These are phyloP conservation scores for Fusarium verrucosum DNA, from an alignment of 2,329 filamentous ascomycete genomes.

Conservation along the genomic window DNA sequence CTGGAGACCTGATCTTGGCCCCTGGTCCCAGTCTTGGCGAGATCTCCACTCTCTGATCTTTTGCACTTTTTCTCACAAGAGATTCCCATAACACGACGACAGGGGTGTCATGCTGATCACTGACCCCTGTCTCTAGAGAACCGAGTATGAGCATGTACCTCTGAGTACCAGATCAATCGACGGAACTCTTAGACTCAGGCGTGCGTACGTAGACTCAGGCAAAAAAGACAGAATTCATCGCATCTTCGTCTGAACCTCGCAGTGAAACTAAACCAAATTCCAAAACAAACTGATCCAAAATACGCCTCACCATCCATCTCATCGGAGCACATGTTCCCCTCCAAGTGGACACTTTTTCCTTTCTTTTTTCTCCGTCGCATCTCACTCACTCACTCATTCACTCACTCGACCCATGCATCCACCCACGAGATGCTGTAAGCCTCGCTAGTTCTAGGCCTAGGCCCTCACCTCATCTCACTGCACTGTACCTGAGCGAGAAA, in stretches of 20 bases:
- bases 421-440: conserved; percentile 4
- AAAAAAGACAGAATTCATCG: not conserved
- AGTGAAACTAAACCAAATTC: conserved; percentile 2
- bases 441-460: conserved; percentile 19
- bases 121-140: conserved; percentile 25
- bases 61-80: conserved; percentile 23
- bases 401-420: too few relatives aligned
- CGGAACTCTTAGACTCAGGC: too few relatives aligned
- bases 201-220: too few relatives aligned
- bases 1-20: conserved; percentile 17
- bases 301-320: conserved; percentile 2
- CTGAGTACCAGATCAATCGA: conserved; percentile 21
- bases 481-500: conserved; percentile 12
- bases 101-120: conserved; percentile 37
- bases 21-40: conserved; percentile 19
- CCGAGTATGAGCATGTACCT: conserved; percentile 24
- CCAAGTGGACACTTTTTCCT: conserved; percentile 18
- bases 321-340: not conserved
- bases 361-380: not conserved
- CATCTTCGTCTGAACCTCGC: conserved; percentile 13
- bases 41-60: conserved; percentile 33
- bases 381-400: too few relatives aligned
- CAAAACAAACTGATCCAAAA: not conserved
- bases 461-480: conserved; percentile 1
- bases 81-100: conserved; percentile 32